These are phyloP conservation scores for Astrocystis sublimbata DNA, from an alignment of 495 filamentous ascomycete genomes.

Conservation along the genomic window DNA sequence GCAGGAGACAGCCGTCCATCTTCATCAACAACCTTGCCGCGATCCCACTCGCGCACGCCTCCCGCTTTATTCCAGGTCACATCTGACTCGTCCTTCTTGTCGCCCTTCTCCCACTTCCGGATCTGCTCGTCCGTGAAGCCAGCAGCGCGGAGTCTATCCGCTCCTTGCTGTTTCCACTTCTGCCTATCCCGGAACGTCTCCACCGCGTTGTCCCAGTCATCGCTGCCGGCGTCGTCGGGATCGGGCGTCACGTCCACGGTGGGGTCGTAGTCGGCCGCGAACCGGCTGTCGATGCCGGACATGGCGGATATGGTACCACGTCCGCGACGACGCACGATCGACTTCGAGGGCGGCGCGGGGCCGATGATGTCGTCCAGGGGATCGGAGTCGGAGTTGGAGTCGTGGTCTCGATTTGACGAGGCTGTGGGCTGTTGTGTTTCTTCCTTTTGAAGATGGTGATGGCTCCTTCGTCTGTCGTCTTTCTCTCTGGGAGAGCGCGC, in stretches of 20 bases:
- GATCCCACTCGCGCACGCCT: slow-evolving; percentile 88
- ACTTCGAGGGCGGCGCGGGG: slow-evolving; percentile 62
- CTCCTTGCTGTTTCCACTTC: slow-evolving; percentile 76
- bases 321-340: slow-evolving; percentile 65
- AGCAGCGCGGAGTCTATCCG: slow-evolving; percentile 72
- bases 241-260: slow-evolving; percentile 65
- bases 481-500: slow-evolving; percentile 35
- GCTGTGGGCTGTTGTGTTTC: slow-evolving; percentile 9
- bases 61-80: slow-evolving; percentile 79
- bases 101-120: slow-evolving; percentile 73
- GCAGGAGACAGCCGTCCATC: slow-evolving; percentile 19
- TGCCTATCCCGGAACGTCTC: slow-evolving; percentile 81
- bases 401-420: slow-evolving; percentile 21
- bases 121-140: slow-evolving; percentile 80
- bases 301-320: slow-evolving; percentile 60
- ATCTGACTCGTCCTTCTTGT: slow-evolving; percentile 63
- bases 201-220: slow-evolving; percentile 82
- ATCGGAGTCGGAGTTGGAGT: slow-evolving; percentile 70
- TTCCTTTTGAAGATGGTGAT: slow-evolving; percentile 7
- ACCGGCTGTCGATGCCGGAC: slow-evolving; percentile 80
- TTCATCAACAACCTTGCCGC: slow-evolving; percentile 69
- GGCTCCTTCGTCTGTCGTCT: slow-evolving; percentile 23
- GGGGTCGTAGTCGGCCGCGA: slow-evolving; percentile 77
- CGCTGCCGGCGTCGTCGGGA: slow-evolving; percentile 44
- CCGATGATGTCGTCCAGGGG: slow-evolving; percentile 79